A percentile compares a stretch with the other conserved stretches of the same genome.
phyloP scores from a whole-genome alignment of 352 stramenopile species.

The Phytophthora syringae region DNA sequence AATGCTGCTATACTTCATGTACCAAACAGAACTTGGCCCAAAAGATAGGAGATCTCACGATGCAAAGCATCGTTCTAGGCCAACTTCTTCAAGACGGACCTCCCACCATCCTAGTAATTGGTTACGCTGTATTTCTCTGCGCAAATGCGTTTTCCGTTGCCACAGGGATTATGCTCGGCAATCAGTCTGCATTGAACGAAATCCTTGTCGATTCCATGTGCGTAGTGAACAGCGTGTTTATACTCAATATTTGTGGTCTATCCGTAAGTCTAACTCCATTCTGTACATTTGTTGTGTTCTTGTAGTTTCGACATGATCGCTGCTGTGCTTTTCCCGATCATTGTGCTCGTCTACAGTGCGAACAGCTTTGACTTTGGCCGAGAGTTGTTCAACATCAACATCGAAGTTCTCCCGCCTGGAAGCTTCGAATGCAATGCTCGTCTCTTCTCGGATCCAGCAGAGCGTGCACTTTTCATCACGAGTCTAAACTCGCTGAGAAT shows the following conservation, averaged over 20 bases:
- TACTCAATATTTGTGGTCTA: too few relatives aligned
- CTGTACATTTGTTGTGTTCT: not conserved
- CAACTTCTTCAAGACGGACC: constrained; percentile 23
- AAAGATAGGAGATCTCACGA: constrained; percentile 27
- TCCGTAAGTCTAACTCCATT: not conserved
- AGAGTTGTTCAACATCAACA: constrained; percentile 21
- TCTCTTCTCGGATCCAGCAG: constrained; percentile 23
- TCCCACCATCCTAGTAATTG: constrained; percentile 17
- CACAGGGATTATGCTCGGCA: constrained; percentile 13
- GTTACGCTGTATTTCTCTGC: constrained; percentile 24
- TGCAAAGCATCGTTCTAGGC: constrained; percentile 29
- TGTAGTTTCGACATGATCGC: constrained; percentile 38
- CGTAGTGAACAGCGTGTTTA: too few relatives aligned
- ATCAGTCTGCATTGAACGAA: constrained; percentile 24
- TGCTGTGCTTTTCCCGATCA: constrained; percentile 32
- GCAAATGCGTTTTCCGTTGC: constrained; percentile 23
- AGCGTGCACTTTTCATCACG: constrained; percentile 26
- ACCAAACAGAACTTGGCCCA: constrained; percentile 36
- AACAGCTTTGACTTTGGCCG: constrained; percentile 36
- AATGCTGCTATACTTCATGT: too few relatives aligned
- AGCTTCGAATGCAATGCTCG: constrained; percentile 31
- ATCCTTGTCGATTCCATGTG: constrained; percentile 34
- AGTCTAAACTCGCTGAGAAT: constrained; percentile 37
- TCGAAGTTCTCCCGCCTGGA: constrained; percentile 6
- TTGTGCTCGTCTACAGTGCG: constrained; percentile 26